These are phyloP conservation scores for Pyrenophora seminiperda DNA, from an alignment of 2,329 filamentous ascomycete genomes.

Conservation along the genomic window DNA sequence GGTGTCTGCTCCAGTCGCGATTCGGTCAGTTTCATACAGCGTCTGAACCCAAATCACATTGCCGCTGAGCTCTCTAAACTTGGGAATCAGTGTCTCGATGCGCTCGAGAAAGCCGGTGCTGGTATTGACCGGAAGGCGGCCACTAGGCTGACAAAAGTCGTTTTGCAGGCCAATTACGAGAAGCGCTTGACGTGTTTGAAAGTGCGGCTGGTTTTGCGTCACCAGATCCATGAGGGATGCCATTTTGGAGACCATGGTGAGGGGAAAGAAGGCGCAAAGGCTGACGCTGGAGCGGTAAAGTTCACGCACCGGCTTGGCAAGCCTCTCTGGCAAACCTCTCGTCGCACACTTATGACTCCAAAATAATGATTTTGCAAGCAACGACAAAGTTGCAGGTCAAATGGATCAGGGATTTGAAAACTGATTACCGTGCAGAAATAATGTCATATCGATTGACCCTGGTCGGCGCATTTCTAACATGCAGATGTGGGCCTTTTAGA, in stretches of 20 bases:
- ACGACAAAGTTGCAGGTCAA: too few relatives aligned
- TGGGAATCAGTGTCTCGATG: constrained; percentile 68
- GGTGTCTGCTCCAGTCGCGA: constrained; percentile 57
- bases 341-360: too few relatives aligned
- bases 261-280: constrained; percentile 2
- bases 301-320: constrained; percentile 5
- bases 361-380: too few relatives aligned
- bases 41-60: constrained; percentile 86
- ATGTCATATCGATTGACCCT: too few relatives aligned
- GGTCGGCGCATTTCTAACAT: not conserved
- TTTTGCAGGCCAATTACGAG: constrained; percentile 88
- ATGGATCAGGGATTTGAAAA: too few relatives aligned
- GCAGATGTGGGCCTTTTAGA: constrained; percentile 19
- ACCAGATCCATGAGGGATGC: constrained; percentile 52
- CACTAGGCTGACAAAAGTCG: constrained; percentile 76
- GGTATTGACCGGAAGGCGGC: constrained; percentile 68
- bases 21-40: constrained; percentile 68
- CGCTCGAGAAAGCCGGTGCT: constrained; percentile 70
- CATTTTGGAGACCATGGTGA: constrained; percentile 39
- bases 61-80: constrained; percentile 71
- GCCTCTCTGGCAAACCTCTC: too few relatives aligned
- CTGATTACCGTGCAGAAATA: too few relatives aligned
- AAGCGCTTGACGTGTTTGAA: constrained; percentile 70
- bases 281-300: not conserved
- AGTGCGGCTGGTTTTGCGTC: constrained; percentile 54